Evolutionary conservation across 257 asterid species (phyloP), one percentile per base, ranked within the genome.

Genomic region (Salvia rosmarinus): DNA sequence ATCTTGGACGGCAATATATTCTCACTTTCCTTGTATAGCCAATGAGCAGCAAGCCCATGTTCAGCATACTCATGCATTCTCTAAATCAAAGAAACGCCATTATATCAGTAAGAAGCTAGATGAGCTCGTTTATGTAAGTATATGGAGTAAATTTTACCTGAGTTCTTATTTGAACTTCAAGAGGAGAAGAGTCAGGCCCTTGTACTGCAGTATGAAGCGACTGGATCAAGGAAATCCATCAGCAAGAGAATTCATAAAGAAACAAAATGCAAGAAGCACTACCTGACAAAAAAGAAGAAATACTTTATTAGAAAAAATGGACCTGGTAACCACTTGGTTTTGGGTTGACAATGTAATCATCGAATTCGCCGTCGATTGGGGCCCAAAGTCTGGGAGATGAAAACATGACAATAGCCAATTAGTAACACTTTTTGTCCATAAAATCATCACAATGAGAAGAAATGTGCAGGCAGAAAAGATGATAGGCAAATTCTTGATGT

Each of bases 311-410:
- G 0, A 55, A 56, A 72, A 60, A 44, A 6, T 49, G 65, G 68
- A 94, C 98, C 96, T 94, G 98, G 95, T 94, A 94, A 81, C 98
- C 98, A 82, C 98, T 94, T 67, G 88, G 92, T 86, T 94, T 94
- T 28, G 98, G 98, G 85, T 93, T 93, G 72, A 93, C 91, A 66
- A 93, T 86, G 83, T 93, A 93, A 76, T 93, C 98, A 35, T 87
- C 98, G 73, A 93, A 83, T 80, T 93, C 98, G 14, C 98, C 98
- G 64, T 89, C 95, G 49, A 93, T 87, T 34, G 97, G 98, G 72
- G 92, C 85, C 98, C 98, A 92, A 47, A 90, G 84, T 78, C 98
- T 93, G 83, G 83, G 71, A 58, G 6, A 71, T 17, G 71, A 10
- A 68, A 34, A 77, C 65, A 82, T 40, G 59, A 66, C 0, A 25